These are phyloP conservation scores for Vicia sativa DNA, from an alignment of 306 rosid genomes.

Conservation along the genomic window DNA sequence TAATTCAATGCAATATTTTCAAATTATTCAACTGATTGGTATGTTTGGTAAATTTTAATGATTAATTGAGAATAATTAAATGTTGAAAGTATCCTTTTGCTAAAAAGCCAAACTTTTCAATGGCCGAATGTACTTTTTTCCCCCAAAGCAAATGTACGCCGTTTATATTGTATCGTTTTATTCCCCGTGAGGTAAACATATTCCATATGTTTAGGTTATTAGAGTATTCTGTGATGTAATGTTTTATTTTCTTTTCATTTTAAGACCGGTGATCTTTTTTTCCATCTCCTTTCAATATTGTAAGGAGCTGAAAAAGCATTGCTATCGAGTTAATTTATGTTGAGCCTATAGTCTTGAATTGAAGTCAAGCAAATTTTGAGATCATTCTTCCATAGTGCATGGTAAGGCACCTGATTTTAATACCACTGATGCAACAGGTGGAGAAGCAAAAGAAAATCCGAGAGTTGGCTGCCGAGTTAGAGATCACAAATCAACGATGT, in stretches of 20 bases:
- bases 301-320: constrained; percentile 14
- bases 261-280: constrained; percentile 10
- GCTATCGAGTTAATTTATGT: constrained; percentile 10
- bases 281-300: constrained; percentile 9
- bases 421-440: constrained; percentile 45
- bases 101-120: not conserved
- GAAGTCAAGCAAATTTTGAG: constrained; percentile 16
- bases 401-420: constrained; percentile 7
- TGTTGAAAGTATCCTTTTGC: not conserved
- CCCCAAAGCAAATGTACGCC: not conserved
- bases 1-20: not conserved
- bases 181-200: not conserved
- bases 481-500: constrained; percentile 74
- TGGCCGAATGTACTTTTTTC: not conserved
- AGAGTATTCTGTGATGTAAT: not conserved
- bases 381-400: not conserved
- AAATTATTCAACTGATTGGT: constrained; percentile 5
- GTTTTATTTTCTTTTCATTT: not conserved
- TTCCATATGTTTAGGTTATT: constrained; percentile 17
- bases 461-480: constrained; percentile 75
- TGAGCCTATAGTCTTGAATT: constrained; percentile 23
- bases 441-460: constrained; percentile 79
- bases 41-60: not conserved
- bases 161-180: not conserved
- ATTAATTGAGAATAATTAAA: constrained; percentile 6